Conservation (phyloP, 768 basidiomycete species). For the Tricholoma hemisulphureum region DNA sequence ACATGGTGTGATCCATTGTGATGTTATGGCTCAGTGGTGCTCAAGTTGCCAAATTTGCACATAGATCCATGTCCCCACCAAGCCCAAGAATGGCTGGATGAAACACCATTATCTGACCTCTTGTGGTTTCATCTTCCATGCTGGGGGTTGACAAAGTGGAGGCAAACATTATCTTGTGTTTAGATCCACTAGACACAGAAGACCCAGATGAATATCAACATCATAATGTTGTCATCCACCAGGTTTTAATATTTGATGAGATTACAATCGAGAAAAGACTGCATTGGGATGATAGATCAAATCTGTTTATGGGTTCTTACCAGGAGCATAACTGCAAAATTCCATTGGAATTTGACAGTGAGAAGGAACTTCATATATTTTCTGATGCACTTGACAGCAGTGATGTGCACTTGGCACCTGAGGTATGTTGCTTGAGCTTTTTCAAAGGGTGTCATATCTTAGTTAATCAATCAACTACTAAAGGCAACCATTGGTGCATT, state of each 20-base stretch:
- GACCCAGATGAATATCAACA: too few relatives aligned
- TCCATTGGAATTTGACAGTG: too few relatives aligned
- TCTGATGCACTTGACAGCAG: too few relatives aligned
- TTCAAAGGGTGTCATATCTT: too few relatives aligned
- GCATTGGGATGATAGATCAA: slow-evolving; percentile 3
- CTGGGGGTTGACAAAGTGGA: neutral
- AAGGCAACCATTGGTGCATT: too few relatives aligned
- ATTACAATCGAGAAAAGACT: slow-evolving; percentile 2
- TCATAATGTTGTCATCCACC: too few relatives aligned
- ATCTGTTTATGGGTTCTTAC: too few relatives aligned
- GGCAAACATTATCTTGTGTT: slow-evolving; percentile 1
- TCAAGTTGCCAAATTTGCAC: slow-evolving; percentile 11
- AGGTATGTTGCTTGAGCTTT: too few relatives aligned
- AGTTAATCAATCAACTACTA: too few relatives aligned
- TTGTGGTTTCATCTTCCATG: neutral
- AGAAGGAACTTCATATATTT: too few relatives aligned
- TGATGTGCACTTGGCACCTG: too few relatives aligned
- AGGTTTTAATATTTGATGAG: slow-evolving; percentile 12
- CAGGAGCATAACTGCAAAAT: too few relatives aligned
- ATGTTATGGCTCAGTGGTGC: slow-evolving; percentile 9
- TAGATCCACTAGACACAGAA: neutral
- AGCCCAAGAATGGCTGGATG: slow-evolving; percentile 7
- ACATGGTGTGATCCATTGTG: slow-evolving; percentile 10
- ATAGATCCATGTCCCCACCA: slow-evolving; percentile 14
- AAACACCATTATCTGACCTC: neutral